phyloP scores from a whole-genome alignment of 495 filamentous ascomycete species.

The Achaetomiella virescens region DNA sequence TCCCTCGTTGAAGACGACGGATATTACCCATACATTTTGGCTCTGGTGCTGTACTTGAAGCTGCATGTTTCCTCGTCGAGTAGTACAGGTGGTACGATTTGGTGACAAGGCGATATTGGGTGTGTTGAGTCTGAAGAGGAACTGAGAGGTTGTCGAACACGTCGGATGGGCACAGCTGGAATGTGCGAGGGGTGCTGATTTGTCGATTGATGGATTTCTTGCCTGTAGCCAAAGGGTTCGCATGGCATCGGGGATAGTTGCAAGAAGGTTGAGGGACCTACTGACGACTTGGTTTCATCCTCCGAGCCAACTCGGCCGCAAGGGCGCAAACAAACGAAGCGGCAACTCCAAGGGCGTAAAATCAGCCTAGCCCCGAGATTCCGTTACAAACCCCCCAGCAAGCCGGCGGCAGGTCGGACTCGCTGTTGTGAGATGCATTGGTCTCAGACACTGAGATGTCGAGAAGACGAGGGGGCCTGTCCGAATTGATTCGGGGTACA shows the following conservation, averaged over 20 bases:
- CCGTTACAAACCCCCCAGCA: background rate
- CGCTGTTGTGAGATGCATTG: background rate
- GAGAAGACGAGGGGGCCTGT: background rate
- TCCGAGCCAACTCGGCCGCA: no score
- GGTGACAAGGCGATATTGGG: background rate
- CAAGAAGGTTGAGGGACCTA: no score
- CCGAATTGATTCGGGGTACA: background rate
- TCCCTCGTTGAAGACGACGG: background rate
- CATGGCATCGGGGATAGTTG: no score
- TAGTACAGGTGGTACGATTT: slow-evolving; percentile 5
- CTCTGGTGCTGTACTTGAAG: background rate
- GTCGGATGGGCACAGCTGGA: background rate
- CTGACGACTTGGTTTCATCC: no score
- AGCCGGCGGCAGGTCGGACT: background rate
- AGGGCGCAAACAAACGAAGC: no score
- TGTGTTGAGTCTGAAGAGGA: slow-evolving; percentile 6
- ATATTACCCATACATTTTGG: background rate
- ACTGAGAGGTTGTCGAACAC: background rate
- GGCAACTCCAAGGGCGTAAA: no score
- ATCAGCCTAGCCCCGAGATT: background rate
- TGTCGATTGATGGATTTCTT: no score
- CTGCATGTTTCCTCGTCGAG: slow-evolving; percentile 7
- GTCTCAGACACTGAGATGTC: background rate
- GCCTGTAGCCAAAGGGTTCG: no score
- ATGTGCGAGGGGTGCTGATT: background rate